Conservation (phyloP, 2,329 filamentous ascomycete genomes). For the Colletotrichum gigasporum region DNA sequence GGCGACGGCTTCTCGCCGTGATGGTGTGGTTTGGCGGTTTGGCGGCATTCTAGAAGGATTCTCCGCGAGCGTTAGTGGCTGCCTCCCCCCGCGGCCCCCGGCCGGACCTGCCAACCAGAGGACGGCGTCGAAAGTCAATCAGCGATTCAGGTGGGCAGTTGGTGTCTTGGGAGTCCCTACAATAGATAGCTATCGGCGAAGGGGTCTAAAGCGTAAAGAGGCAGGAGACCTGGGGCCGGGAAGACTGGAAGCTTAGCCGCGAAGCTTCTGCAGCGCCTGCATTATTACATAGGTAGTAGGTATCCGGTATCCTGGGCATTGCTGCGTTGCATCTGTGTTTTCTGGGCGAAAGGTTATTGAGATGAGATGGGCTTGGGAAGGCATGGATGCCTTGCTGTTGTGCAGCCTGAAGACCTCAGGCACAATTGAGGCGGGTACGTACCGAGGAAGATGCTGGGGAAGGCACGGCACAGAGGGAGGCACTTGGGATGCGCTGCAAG, state of each 20-base stretch:
- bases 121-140: not conserved
- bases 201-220: not conserved
- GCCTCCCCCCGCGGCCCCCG: not conserved
- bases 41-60: slow-evolving; percentile 30
- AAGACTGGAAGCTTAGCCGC: not conserved
- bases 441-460: no score
- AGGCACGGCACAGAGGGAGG: not conserved
- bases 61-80: not conserved
- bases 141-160: no score
- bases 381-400: no score
- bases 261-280: no score
- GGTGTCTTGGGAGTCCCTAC: no score
- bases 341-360: not conserved
- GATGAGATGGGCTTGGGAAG: not conserved
- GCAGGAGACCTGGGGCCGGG: not conserved
- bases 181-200: no score
- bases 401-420: no score
- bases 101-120: not conserved
- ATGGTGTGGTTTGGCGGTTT: slow-evolving; percentile 14
- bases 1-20: not conserved
- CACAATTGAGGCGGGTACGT: no score
- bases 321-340: not conserved
- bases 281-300: no score
- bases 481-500: not conserved
- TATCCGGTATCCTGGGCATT: no score